Conservation (phyloP, 2,329 filamentous ascomycete species). For the Neobulgaria alba region DNA sequence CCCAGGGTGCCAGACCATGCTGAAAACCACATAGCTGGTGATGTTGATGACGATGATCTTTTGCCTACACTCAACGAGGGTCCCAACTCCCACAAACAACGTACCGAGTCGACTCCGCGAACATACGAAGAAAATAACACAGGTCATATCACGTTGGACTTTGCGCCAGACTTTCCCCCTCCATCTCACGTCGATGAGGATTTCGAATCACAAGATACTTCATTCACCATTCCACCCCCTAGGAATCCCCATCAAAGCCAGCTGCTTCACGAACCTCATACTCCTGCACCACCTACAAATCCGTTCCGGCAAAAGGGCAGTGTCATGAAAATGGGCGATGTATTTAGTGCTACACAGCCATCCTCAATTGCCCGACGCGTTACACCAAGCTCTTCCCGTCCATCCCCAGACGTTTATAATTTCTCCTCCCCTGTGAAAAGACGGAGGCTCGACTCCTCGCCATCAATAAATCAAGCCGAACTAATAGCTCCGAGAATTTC, state of each 20-base stretch:
- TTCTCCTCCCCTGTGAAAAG: constrained; percentile 17
- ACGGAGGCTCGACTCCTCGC: constrained; percentile 14
- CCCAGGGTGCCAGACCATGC: constrained; percentile 2
- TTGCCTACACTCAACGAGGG: neutral
- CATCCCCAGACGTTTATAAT: constrained; percentile 24
- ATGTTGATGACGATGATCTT: neutral
- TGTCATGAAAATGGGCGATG: constrained; percentile 22
- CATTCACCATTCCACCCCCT: constrained; percentile 6
- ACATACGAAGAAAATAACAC: constrained; percentile 25
- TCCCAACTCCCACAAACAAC: constrained; percentile 4
- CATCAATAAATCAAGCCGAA: constrained; percentile 11
- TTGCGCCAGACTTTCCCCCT: constrained; percentile 1
- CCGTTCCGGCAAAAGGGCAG: constrained; percentile 25
- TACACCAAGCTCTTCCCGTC: constrained; percentile 24
- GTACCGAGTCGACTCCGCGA: constrained; percentile 20
- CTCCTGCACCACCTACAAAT: constrained; percentile 24
- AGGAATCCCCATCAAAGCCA: neutral
- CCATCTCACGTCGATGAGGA: constrained; percentile 8
- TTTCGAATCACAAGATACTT: constrained; percentile 18
- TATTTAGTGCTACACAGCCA: constrained; percentile 27
- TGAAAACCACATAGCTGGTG: constrained; percentile 5
- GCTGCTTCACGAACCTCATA: constrained; percentile 20
- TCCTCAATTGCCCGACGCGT: constrained; percentile 20
- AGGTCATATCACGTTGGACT: constrained; percentile 20
- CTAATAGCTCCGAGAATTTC: constrained; percentile 2